Evolutionary conservation across 106 monocot genomes (phyloP), one percentile per base, ranked within the genome.

Genomic region (Dioscorea zingiberensis): DNA sequence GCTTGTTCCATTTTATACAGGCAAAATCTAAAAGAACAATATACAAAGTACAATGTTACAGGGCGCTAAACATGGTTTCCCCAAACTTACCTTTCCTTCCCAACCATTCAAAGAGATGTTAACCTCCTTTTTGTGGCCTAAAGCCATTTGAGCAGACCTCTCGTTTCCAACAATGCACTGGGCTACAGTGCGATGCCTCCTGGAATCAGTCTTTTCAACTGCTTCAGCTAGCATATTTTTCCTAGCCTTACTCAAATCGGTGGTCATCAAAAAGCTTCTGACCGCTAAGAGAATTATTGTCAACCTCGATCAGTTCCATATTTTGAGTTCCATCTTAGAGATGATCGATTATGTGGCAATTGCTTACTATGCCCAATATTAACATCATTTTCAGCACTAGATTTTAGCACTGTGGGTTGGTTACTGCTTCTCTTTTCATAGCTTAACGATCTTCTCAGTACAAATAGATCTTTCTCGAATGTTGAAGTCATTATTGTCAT

Each of bases 51-150:
- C 71, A 74, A 2, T 49, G 38, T 58, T 71, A 71, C 76, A 79
- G 72, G 32, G 7, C 27, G 44, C 55, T 59, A 72, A 53, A 47
- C 64, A 63, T 73, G 64, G 63, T 58, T 70, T 71, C 71, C 77
- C 60, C 55, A 77, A 65, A 77, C 65, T 80, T 83, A 80, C 83
- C 83, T 83, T 77, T 68, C 66, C 68, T 74, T 83, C 71, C 74
- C 65, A 71, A 80, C 63, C 63, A 68, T 71, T 76, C 67, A 60
- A 73, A 71, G 64, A 71, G 21, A 63, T 56, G 63, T 61, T 73
- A 71, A 64, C 71, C 32, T 63, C 58, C 27, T 75, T 55, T 29
- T 54, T 75, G 66, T 27, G 53, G 58, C 55, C 71, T 30, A 73
- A 54, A 51, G 65, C 69, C 58, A 32, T 53, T 21, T 68, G n/a